These are phyloP conservation scores for Leishmania major DNA, from an alignment of 208 protist genomes.

Conservation along the genomic window DNA sequence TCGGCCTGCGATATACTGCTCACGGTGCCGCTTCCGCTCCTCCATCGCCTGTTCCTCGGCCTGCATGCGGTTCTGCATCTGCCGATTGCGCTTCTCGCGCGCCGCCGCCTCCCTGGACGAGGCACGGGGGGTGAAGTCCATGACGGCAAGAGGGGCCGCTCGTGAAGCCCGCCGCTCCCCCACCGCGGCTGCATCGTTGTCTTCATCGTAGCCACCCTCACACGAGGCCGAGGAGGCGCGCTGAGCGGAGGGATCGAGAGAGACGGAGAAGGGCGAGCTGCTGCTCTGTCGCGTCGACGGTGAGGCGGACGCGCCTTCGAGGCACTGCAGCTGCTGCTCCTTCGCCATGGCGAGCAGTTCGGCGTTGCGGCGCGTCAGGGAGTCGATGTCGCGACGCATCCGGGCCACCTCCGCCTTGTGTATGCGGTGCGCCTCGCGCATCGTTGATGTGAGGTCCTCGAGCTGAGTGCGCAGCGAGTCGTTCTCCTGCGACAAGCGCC, in stretches of 20 bases:
- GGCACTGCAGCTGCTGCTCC: constrained; percentile 64
- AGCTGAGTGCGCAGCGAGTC: constrained; percentile 78
- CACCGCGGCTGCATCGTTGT: not conserved
- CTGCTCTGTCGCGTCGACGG: not conserved
- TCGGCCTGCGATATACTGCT: constrained; percentile 25
- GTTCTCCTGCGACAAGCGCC: constrained; percentile 75
- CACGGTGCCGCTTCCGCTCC: constrained; percentile 35
- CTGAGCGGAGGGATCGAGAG: not conserved
- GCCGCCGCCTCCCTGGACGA: constrained; percentile 33
- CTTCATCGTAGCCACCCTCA: not conserved
- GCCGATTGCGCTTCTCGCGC: constrained; percentile 33
- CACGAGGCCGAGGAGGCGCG: not conserved
- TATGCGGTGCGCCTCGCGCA: constrained; percentile 67
- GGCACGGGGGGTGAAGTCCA: constrained; percentile 50
- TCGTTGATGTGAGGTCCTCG: constrained; percentile 69
- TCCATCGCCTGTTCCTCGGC: constrained; percentile 48
- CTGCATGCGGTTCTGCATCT: constrained; percentile 49
- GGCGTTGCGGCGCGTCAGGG: constrained; percentile 80
- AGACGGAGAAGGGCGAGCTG: constrained; percentile 10
- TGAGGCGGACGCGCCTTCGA: constrained; percentile 23
- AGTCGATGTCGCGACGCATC: constrained; percentile 83
- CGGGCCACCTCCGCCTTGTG: constrained; percentile 77
- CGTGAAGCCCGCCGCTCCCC: not conserved
- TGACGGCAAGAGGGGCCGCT: constrained; percentile 18
- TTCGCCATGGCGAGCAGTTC: constrained; percentile 79